Conservation (phyloP, 345 rosid species). For the Eucalyptus globulus region DNA sequence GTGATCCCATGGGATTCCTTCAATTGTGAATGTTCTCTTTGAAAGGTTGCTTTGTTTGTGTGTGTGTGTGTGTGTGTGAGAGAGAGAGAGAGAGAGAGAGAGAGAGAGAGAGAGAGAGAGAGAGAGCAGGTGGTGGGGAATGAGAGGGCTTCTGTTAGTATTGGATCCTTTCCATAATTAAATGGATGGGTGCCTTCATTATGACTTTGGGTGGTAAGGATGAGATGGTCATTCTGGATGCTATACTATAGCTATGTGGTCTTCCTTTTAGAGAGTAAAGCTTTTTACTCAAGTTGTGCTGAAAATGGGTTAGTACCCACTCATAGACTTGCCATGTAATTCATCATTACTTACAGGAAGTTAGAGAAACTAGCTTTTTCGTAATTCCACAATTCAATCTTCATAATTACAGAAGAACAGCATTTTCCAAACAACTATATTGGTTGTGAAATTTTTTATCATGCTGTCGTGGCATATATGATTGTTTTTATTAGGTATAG, state of each 20-base stretch:
- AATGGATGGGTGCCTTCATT: too few species aligned
- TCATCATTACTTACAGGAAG: neutral
- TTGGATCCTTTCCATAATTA: neutral
- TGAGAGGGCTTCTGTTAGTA: neutral
- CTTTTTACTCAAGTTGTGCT: neutral
- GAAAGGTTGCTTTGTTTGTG: too few species aligned
- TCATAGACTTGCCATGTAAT: neutral
- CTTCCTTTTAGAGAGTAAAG: neutral
- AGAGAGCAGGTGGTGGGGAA: neutral
- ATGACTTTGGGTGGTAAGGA: neutral
- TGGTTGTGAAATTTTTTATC: neutral
- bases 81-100: neutral
- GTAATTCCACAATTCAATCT: neutral
- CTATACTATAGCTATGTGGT: neutral
- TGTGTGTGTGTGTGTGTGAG: too few species aligned
- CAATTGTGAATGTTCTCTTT: too few species aligned
- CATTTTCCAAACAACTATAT: neutral
- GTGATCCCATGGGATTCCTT: neutral
- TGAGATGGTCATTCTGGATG: neutral
- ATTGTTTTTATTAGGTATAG: neutral
- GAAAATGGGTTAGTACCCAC: neutral
- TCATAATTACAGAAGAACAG: neutral
- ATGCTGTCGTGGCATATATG: neutral
- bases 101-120: neutral
- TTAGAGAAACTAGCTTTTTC: neutral